A percentile compares a stretch with the other conserved stretches of the same genome.
Conservation (phyloP, 345 rosid genomes). For the Cochlearia excelsa region DNA sequence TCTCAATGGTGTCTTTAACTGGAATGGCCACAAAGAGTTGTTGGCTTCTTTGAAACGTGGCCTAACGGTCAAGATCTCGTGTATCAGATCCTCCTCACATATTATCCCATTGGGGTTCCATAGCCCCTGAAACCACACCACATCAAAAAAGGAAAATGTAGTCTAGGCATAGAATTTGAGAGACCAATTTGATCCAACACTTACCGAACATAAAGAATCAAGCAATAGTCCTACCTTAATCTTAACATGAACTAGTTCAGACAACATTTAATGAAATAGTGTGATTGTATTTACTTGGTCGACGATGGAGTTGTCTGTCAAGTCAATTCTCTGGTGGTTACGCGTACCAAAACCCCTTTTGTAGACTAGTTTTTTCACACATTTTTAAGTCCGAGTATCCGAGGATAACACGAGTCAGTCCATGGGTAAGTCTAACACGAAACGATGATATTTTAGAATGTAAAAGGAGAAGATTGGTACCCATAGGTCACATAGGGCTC, state of each 20-base stretch:
- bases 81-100: constrained; percentile 68
- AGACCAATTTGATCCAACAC: neutral
- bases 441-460: too few species aligned
- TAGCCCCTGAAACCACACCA: constrained; percentile 41
- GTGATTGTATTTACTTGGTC: constrained; percentile 44
- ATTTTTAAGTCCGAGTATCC: constrained; percentile 69
- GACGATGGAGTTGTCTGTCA: constrained; percentile 64
- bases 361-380: constrained; percentile 67
- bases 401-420: neutral
- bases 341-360: constrained; percentile 74
- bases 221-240: neutral
- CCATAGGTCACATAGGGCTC: too few species aligned
- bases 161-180: neutral
- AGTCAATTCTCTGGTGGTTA: constrained; percentile 47
- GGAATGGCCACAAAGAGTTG: constrained; percentile 73
- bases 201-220: too few species aligned
- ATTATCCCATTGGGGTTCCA: constrained; percentile 54
- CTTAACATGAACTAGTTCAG: neutral
- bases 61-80: constrained; percentile 73
- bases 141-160: too few species aligned
- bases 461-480: too few species aligned
- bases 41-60: constrained; percentile 62
- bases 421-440: neutral
- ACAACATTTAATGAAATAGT: neutral
- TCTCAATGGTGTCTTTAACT: constrained; percentile 69